Base-by-base conservation (phyloP, 176 grass and related monocot species). In the Oryza coarctata region DNA sequence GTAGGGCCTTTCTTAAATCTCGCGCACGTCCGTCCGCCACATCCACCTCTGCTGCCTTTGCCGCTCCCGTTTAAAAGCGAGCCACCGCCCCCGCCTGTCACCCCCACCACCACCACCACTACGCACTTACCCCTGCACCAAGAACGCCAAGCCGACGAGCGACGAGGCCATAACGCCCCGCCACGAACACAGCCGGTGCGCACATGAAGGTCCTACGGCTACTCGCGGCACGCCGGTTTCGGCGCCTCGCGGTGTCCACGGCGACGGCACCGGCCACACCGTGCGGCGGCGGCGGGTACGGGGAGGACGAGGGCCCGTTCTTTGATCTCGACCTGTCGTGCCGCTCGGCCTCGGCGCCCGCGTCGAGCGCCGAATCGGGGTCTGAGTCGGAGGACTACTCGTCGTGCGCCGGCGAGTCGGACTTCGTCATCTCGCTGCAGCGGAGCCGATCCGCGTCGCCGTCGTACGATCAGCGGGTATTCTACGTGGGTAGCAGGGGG, bases 261-360 rank as follows among this genome's bases (percentile, higher is more conserved):
- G 88, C 86, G 27, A 76, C 81, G 45, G 86, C 82, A 55, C 81
- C 85, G 32, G 72, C 80, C 64, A 88, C 90, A 12, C 87, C 77
- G 7, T 45, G 70, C 69, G 62, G 49, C 38, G 10, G 22, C 29
- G 49, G 49, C 49, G 17, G 49, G 50, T 52, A 27, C 7, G 52
- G 14, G 13, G 85, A 88, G 71, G 93, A 92, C 52, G 88, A 95
- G 38, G 93, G 93, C 7, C 93, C 93, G 0, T 95, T 92, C 90
- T 95, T 95, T 71, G 93, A 95, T 67, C 79, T 95, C 9, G 85
- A 92, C 60, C 84, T 92, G 17, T 75, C 93, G 34, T 78, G 77
- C 61, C 84, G 80, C 52, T 82, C 76, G 50, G 83, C 85, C 52
- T 82, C 76, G 41, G 83, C 85, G 12, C 82, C 87, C 0, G 88